phyloP scores from a whole-genome alignment of 1,284 basidiomycete genomes.

The Apiotrichum sp. region DNA sequence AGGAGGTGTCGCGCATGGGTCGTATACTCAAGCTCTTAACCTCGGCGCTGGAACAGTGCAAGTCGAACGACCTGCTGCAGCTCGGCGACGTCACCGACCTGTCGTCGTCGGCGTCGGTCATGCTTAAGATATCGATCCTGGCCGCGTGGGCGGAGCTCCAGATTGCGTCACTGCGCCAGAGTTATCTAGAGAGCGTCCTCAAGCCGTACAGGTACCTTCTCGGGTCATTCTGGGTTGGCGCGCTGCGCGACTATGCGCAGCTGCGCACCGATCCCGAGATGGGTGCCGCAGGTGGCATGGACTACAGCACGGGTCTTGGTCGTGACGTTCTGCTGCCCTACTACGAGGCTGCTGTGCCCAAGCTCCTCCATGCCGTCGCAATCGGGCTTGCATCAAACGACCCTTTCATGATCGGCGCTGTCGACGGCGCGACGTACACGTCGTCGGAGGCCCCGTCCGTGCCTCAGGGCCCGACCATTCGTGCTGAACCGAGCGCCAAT shows the following conservation, averaged over 20 bases:
- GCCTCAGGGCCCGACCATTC: conserved; percentile 29
- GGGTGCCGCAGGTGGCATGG: conserved; percentile 61
- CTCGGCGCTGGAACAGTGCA: conserved; percentile 80
- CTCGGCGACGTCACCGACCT: conserved; percentile 82
- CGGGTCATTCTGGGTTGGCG: conserved; percentile 79
- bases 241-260: conserved; percentile 84
- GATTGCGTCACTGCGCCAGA: conserved; percentile 66
- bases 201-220: conserved; percentile 71
- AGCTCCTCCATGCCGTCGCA: conserved; percentile 80
- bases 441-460: conserved; percentile 17
- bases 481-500: conserved; percentile 67
- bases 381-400: conserved; percentile 69
- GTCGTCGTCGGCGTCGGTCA: conserved; percentile 88
- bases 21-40: conserved; percentile 86
- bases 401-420: conserved; percentile 64
- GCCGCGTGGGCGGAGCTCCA: conserved; percentile 95
- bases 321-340: conserved; percentile 90
- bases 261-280: conserved; percentile 84
- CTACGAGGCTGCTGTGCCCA: conserved; percentile 74
- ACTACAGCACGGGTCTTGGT: conserved; percentile 76
- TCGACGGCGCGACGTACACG: conserved; percentile 64
- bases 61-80: conserved; percentile 74
- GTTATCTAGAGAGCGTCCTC: conserved; percentile 75
- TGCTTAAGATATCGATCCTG: conserved; percentile 87
- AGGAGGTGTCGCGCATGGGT: conserved; percentile 84